These are phyloP conservation scores for Colletotrichum viniferum DNA, from an alignment of 2,329 filamentous ascomycete genomes.

Conservation along the genomic window DNA sequence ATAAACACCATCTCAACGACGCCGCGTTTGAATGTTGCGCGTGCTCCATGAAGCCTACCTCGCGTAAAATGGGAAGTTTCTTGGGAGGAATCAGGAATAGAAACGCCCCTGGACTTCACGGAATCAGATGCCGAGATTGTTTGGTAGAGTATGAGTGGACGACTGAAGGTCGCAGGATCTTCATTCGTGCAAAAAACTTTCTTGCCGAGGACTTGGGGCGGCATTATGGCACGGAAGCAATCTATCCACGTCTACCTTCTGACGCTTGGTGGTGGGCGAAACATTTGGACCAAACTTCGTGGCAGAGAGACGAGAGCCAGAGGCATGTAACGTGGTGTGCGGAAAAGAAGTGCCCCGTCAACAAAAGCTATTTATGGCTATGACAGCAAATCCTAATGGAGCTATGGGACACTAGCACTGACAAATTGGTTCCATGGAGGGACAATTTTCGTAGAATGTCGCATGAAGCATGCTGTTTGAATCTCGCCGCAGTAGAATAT, in stretches of 20 bases:
- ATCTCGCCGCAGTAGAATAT: too few species aligned
- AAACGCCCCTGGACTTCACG: not conserved
- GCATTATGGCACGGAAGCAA: accelerated
- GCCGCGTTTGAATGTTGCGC: accelerated
- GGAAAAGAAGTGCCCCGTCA: not conserved
- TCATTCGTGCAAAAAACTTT: accelerated
- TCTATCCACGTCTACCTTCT: not conserved
- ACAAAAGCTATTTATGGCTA: not conserved
- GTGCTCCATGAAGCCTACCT: not conserved
- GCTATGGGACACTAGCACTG: accelerated
- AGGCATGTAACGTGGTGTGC: not conserved
- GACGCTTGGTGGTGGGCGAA: not conserved
- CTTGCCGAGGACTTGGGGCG: accelerated
- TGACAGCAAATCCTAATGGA: not conserved
- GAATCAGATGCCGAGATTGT: not conserved
- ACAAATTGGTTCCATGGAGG: accelerated
- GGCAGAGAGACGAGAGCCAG: not conserved
- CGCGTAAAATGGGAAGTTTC: not conserved
- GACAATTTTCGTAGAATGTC: accelerated
- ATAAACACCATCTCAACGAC: accelerated
- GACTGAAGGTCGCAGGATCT: not conserved
- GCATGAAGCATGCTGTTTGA: not conserved
- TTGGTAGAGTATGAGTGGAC: not conserved
- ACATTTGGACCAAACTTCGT: not conserved
- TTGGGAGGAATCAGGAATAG: not conserved